phyloP scores from a whole-genome alignment of 148 eudicot genomes.

The Drosera capensis region DNA sequence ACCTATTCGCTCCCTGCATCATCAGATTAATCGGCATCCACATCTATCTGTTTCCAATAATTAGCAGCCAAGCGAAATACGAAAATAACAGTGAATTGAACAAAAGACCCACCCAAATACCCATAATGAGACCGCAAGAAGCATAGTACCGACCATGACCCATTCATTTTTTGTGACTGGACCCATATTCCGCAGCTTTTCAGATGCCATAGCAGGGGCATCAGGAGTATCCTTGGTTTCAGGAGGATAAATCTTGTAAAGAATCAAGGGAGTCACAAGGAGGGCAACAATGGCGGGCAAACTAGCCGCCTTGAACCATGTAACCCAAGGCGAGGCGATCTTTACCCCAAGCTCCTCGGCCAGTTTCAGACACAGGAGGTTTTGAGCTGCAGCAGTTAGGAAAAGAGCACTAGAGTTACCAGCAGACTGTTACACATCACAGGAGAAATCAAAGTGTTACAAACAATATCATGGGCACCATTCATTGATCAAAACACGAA shows the following conservation, averaged over 20 bases:
- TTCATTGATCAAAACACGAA: background rate
- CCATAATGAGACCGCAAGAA: conserved; percentile 92
- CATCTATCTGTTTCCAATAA: background rate
- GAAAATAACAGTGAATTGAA: conserved; percentile 2
- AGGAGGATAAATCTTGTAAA: conserved; percentile 83
- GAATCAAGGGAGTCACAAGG: conserved; percentile 52
- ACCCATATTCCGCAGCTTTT: conserved; percentile 67
- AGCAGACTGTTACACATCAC: conserved; percentile 64
- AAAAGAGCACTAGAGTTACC: conserved; percentile 99
- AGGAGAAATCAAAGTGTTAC: conserved; percentile 15
- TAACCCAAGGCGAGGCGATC: conserved; percentile 66
- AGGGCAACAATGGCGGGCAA: conserved; percentile 65
- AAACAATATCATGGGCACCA: conserved; percentile 2
- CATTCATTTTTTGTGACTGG: conserved; percentile 85
- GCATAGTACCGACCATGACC: conserved; percentile 93
- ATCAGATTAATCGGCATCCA: no score
- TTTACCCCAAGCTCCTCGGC: conserved; percentile 89
- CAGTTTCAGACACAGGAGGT: conserved; percentile 77
- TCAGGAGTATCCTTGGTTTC: conserved; percentile 89
- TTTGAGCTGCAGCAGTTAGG: conserved; percentile 99
- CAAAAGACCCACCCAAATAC: conserved; percentile 52
- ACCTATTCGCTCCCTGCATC: conserved; percentile 66
- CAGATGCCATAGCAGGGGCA: conserved; percentile 83
- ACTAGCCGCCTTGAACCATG: conserved; percentile 83
- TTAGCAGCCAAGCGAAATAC: background rate